Evolutionary conservation across 2,329 filamentous ascomycete genomes (phyloP).

Genomic region (Fusarium foetens): DNA sequence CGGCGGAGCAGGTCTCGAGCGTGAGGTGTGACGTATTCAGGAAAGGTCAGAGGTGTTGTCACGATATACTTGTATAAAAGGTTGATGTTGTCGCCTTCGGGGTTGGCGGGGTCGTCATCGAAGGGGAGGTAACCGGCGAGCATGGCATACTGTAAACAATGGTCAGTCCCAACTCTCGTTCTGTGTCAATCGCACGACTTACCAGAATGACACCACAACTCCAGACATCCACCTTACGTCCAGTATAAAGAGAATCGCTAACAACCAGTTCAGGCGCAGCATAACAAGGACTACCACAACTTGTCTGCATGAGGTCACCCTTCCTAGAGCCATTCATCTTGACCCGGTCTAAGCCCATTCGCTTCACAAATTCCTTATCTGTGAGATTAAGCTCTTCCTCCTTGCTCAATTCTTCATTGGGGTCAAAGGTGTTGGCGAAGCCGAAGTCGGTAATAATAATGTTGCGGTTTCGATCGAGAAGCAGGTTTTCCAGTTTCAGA

Average conservation of each 20-base stretch:
- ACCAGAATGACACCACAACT: slow-evolving; percentile 98
- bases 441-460: slow-evolving; percentile 99
- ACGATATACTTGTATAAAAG: slow-evolving; percentile 99
- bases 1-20: slow-evolving; percentile 90
- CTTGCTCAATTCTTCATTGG: slow-evolving; percentile 85
- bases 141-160: slow-evolving; percentile 87
- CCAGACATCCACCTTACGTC: slow-evolving; percentile 98
- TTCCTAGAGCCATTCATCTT: slow-evolving; percentile 80
- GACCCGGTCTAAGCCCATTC: slow-evolving; percentile 83
- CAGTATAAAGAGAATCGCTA: slow-evolving; percentile 96
- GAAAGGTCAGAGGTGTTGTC: slow-evolving; percentile 94
- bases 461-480: slow-evolving; percentile 95
- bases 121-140: slow-evolving; percentile 96
- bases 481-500: slow-evolving; percentile 93
- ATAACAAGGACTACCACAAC: slow-evolving; percentile 97
- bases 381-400: slow-evolving; percentile 89
- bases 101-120: slow-evolving; percentile 97
- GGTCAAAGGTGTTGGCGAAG: slow-evolving; percentile 97
- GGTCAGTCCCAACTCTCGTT: slow-evolving; percentile 18
- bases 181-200: slow-evolving; percentile 53
- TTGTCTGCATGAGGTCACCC: slow-evolving; percentile 98
- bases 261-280: slow-evolving; percentile 97
- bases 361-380: slow-evolving; percentile 89
- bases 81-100: slow-evolving; percentile 99
- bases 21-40: slow-evolving; percentile 98